phyloP scores from a whole-genome alignment of 768 basidiomycete species.

The Mycena sanguinolenta region DNA sequence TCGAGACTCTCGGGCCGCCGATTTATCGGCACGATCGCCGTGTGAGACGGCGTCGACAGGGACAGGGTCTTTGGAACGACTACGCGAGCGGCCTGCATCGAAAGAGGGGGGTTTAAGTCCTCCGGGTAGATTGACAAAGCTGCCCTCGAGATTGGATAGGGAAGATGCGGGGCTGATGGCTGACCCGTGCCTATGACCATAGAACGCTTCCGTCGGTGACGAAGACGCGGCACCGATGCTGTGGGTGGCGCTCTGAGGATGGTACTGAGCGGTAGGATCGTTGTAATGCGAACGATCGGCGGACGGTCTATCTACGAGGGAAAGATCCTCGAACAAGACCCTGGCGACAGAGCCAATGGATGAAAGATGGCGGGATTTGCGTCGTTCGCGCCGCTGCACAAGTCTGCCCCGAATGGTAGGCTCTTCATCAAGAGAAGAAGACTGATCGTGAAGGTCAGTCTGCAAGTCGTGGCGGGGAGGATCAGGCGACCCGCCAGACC shows the following conservation, averaged over 20 bases:
- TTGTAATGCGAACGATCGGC: background rate
- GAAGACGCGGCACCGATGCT: background rate
- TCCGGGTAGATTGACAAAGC: background rate
- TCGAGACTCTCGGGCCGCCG: background rate
- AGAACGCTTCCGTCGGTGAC: background rate
- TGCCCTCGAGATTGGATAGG: background rate
- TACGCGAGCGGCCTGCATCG: conserved; percentile 2
- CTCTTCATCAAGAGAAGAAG: background rate
- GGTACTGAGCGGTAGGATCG: background rate
- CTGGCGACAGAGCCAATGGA: background rate
- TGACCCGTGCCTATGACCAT: background rate
- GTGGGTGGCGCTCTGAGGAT: background rate
- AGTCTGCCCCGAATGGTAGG: background rate
- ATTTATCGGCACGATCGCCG: background rate
- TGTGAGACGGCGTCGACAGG: background rate
- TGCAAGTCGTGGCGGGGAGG: background rate
- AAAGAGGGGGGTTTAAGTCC: background rate
- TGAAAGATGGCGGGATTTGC: background rate
- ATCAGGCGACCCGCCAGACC: conserved; percentile 1
- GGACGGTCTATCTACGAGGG: background rate
- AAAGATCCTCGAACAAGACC: background rate
- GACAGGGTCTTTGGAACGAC: background rate
- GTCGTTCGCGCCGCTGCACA: background rate
- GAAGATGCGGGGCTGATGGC: background rate
- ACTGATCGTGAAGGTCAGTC: background rate